Percentiles rank a stretch among this genome's conserved stretches.
Evolutionary conservation across 1,284 basidiomycete genomes (phyloP).

Genomic region (Microbotryum scabiosae): DNA sequence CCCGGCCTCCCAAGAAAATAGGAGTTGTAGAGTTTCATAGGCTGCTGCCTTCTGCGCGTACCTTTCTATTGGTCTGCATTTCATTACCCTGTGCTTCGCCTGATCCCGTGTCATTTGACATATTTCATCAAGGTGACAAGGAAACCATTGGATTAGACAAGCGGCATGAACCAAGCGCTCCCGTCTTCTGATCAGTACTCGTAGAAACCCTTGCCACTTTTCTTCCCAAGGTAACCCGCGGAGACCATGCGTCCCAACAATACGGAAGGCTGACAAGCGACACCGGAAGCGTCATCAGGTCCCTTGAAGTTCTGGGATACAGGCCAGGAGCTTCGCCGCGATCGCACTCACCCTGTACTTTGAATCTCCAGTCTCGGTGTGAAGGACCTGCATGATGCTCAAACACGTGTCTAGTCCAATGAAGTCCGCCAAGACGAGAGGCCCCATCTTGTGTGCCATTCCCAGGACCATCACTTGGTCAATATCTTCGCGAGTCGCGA

Average conservation of each 20-base stretch:
- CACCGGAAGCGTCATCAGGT: no score
- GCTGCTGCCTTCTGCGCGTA: no score
- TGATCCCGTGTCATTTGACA: no score
- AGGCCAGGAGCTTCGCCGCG: no score
- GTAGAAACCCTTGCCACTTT: slow-evolving; percentile 63
- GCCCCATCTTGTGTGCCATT: slow-evolving; percentile 93
- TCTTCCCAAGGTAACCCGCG: slow-evolving; percentile 89
- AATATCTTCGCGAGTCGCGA: slow-evolving; percentile 86
- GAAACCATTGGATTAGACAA: no score
- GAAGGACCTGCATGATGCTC: slow-evolving; percentile 75
- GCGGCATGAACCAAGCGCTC: no score
- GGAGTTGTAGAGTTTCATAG: neutral
- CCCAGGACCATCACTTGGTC: slow-evolving; percentile 87
- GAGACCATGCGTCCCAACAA: slow-evolving; percentile 92
- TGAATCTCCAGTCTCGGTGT: neutral
- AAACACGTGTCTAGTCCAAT: slow-evolving; percentile 51
- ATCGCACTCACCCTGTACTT: no score
- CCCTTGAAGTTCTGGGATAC: no score
- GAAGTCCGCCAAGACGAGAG: slow-evolving; percentile 36
- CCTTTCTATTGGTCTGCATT: no score
- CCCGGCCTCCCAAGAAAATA: neutral
- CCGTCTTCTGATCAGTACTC: slow-evolving; percentile 43
- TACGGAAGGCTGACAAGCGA: slow-evolving; percentile 60
- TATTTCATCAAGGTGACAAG: no score
- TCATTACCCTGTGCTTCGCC: no score